These are phyloP conservation scores for Saccharomycopsis sp. DNA, from an alignment of 805 yeast species.

Conservation along the genomic window DNA sequence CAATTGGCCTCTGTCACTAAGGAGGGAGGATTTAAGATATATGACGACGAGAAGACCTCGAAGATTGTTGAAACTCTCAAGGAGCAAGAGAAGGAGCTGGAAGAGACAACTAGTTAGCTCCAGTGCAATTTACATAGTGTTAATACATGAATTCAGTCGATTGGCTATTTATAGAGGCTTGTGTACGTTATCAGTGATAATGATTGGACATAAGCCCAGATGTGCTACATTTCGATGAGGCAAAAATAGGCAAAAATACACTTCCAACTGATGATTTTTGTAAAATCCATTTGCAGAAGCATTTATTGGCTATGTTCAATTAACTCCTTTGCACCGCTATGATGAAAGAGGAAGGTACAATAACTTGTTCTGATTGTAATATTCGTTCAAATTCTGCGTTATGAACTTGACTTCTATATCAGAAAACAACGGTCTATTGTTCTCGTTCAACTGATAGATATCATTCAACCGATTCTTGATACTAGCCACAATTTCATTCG, in stretches of 20 bases:
- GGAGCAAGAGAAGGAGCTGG: constrained; percentile 54
- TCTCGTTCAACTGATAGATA: neutral
- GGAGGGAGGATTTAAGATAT: constrained; percentile 79
- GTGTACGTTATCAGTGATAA: no score
- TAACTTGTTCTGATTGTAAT: constrained; percentile 7
- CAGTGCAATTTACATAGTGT: neutral
- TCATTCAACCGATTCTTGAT: neutral
- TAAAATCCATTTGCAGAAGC: no score
- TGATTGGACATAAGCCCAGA: no score
- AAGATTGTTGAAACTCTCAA: constrained; percentile 72
- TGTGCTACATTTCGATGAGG: no score
- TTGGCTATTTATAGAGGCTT: no score
- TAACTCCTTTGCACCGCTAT: no score
- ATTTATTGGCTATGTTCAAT: no score
- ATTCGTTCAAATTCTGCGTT: constrained; percentile 4
- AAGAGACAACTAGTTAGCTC: constrained; percentile 9
- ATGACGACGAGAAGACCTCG: constrained; percentile 75
- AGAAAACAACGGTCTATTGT: constrained; percentile 3
- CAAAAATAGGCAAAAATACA: no score
- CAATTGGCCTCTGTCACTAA: constrained; percentile 91
- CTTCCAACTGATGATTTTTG: no score
- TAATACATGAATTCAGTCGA: no score
- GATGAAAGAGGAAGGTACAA: constrained; percentile 12
- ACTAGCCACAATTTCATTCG: neutral
- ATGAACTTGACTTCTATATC: constrained; percentile 8